Conservation (phyloP, 2,329 filamentous ascomycete genomes). For the Sporothrix pseudoabietina region DNA sequence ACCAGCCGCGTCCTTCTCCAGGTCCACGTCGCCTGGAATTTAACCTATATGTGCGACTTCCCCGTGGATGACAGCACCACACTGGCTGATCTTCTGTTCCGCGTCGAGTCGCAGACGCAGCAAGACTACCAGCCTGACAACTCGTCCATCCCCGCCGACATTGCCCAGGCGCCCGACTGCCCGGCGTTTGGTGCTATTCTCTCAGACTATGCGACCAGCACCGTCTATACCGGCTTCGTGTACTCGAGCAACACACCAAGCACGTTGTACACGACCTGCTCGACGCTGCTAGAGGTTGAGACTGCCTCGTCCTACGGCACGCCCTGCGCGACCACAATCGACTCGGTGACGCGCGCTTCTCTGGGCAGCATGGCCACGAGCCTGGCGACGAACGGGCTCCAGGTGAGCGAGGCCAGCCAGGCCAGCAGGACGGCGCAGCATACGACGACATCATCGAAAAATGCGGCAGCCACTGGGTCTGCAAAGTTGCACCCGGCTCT, state of each 20-base stretch:
- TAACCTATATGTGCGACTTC: conserved; percentile 2
- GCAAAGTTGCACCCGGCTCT: conserved; percentile 7
- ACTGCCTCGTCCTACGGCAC: background rate
- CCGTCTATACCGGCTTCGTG: background rate
- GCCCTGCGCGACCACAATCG: conserved; percentile 22
- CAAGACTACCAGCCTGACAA: background rate
- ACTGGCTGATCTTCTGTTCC: conserved; percentile 12
- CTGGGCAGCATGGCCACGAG: conserved; percentile 25
- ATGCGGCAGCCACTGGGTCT: conserved; percentile 8
- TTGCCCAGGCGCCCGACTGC: conserved; percentile 25
- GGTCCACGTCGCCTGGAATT: background rate
- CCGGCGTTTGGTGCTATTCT: conserved; percentile 24
- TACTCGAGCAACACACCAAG: background rate
- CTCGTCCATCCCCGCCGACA: conserved; percentile 9
- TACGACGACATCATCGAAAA: background rate
- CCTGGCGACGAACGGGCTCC: conserved; percentile 3
- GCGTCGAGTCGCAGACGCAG: conserved; percentile 3
- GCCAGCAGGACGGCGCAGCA: background rate
- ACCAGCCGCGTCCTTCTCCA: conserved; percentile 20
- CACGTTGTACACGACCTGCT: conserved; percentile 3
- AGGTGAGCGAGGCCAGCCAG: background rate
- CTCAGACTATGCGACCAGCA: background rate
- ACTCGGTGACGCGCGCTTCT: conserved; percentile 11
- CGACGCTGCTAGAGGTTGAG: background rate
- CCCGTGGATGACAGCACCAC: background rate